Conservation (phyloP, 495 filamentous ascomycete genomes). For the Lepidopterella palustris region DNA sequence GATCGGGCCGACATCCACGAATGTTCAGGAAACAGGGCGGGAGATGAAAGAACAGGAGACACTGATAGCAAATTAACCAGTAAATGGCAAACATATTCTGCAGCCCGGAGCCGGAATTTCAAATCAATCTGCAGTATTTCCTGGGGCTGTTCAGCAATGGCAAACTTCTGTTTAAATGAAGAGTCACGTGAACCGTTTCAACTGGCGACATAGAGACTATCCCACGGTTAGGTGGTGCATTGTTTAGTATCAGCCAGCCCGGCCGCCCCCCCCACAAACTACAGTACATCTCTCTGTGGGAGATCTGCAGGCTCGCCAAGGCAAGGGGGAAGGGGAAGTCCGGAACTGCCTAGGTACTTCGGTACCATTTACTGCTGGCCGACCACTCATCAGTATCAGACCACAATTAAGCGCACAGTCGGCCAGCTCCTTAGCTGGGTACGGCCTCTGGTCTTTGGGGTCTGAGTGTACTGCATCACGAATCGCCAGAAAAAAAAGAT, state of each 20-base stretch:
- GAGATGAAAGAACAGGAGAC: neutral
- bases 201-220: no score
- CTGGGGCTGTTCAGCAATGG: neutral
- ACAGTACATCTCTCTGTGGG: neutral
- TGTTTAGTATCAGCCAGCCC: no score
- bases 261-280: no score
- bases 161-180: neutral
- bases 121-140: neutral
- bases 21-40: neutral
- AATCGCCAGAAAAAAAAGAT: no score
- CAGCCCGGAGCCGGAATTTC: neutral
- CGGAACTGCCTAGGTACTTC: neutral
- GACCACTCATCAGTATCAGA: neutral
- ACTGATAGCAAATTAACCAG: neutral
- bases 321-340: no score
- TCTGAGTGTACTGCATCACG: no score
- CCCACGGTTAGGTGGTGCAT: no score
- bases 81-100: neutral
- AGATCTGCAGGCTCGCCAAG: neutral
- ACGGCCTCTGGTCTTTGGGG: no score
- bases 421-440: no score
- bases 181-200: neutral
- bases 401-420: no score
- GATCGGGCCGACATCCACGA: neutral
- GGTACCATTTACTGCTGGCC: neutral